These are phyloP conservation scores for Botrytis deweyae DNA, from an alignment of 2,329 filamentous ascomycete species.

Conservation along the genomic window DNA sequence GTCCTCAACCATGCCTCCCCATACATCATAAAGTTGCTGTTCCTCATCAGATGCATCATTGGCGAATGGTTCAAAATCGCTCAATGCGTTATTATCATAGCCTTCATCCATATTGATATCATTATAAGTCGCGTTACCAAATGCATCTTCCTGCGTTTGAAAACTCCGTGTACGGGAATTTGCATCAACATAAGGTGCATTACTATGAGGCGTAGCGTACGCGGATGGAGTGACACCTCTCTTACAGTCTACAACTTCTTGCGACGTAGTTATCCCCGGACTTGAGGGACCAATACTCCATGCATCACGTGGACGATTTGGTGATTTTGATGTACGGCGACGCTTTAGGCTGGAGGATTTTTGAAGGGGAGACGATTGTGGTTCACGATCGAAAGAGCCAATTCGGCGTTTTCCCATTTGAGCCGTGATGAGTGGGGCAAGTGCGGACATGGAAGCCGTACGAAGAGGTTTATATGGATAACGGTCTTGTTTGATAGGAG, in stretches of 20 bases:
- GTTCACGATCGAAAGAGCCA: conserved; percentile 44
- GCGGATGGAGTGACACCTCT: conserved; percentile 59
- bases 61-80: conserved; percentile 27
- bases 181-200: conserved; percentile 46
- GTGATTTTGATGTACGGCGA: conserved; percentile 53
- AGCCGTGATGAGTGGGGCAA: conserved; percentile 43
- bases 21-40: conserved; percentile 20
- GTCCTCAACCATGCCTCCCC: conserved; percentile 23
- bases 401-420: conserved; percentile 46
- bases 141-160: conserved; percentile 25
- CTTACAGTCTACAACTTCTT: conserved; percentile 35
- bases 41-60: not conserved
- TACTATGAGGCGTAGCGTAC: conserved; percentile 76
- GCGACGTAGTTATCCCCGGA: conserved; percentile 31
- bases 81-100: conserved; percentile 30
- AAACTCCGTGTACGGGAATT: conserved; percentile 21
- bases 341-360: conserved; percentile 31
- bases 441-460: conserved; percentile 53
- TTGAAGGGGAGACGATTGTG: conserved; percentile 30
- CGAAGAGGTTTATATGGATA: conserved; percentile 49
- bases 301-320: conserved; percentile 52
- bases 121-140: conserved; percentile 34
- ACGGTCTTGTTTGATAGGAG: conserved; percentile 34
- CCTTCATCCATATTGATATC: conserved; percentile 33
- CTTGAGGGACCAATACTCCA: conserved; percentile 45